Base-by-base conservation (phyloP, 768 basidiomycete genomes). In the Trametes cinnabarina region DNA sequence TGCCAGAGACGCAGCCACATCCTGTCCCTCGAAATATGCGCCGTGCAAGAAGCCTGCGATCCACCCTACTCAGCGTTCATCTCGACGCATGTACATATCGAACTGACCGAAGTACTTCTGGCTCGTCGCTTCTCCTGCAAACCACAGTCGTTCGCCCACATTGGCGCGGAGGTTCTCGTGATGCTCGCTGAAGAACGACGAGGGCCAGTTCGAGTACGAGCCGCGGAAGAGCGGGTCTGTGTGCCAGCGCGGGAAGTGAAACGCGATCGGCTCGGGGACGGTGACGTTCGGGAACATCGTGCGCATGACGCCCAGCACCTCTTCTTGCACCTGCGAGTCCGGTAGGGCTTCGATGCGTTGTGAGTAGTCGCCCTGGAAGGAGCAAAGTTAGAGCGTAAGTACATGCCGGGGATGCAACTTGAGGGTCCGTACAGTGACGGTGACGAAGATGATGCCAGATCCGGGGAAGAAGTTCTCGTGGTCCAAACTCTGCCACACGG, bases 401-500 rank as follows among this genome's bases (percentile, higher is more conserved):
- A 7, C 12, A 6, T 7, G 12, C 7, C 2, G 30, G 30, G 12
- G 30, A 32, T 6, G 7, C 30, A 12, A 12, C 7, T 32, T 32
- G 2, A n/a, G 30, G 34, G 39, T 11, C 60, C 77, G 42, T 65
- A 77, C 77, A 14, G 77, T 77, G 12, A 81, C 79, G 1, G 79
- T 83, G 0, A 76, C 79, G 58, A 82, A 83, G 17, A 84, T 55
- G 47, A 88, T 76, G 11, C 82, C 79, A 3, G 83, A 86, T 4
- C 81, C 84, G 15, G 82, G 83, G 52, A 86, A 75, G 67, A 86
- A 88, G 44, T 76, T 73, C 1, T 71, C 60, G 53, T 82, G 76
- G 65, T 88, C 86, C 44, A 87, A 66, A 63, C 77, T 82, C 64
- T 87, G 86, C 86, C 86, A 87, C 6, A 87, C 79, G 0, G 84